phyloP scores from a whole-genome alignment of 352 stramenopile genomes.

The Phytophthora constricta region DNA sequence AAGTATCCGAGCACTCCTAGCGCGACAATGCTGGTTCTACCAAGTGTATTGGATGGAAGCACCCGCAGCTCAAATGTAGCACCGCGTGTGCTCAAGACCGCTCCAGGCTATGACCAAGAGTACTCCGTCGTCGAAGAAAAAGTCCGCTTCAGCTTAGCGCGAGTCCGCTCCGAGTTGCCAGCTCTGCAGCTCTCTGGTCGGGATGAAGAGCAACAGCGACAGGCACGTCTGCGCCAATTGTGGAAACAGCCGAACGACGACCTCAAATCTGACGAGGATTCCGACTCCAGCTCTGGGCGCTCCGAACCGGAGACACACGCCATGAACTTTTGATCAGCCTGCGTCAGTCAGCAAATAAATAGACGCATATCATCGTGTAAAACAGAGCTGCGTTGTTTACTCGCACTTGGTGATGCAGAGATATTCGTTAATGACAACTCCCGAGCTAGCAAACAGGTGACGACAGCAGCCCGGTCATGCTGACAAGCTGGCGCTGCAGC shows the following conservation, averaged over 20 bases:
- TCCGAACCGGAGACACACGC: conserved; percentile 45
- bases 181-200: conserved; percentile 21
- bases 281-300: conserved; percentile 25
- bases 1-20: conserved; percentile 12
- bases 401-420: neutral
- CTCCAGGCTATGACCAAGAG: conserved; percentile 22
- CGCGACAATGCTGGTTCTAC: conserved; percentile 19
- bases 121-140: conserved; percentile 8
- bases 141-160: conserved; percentile 24
- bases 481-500: conserved; percentile 77
- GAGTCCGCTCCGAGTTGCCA: conserved; percentile 39
- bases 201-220: conserved; percentile 22
- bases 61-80: conserved; percentile 3
- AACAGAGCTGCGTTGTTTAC: conserved; percentile 20
- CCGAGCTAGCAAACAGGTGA: neutral
- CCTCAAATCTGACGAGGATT: conserved; percentile 19
- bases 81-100: conserved; percentile 28
- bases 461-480: conserved; percentile 59
- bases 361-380: conserved; percentile 9
- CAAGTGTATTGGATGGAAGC: conserved; percentile 24
- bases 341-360: conserved; percentile 3
- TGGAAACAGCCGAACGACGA: conserved; percentile 35
- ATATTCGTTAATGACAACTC: conserved; percentile 4
- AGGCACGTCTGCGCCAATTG: neutral
- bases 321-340: conserved; percentile 38